Evolutionary conservation across 2,329 filamentous ascomycete genomes (phyloP).

Genomic region (Metarhizium guizhouense): DNA sequence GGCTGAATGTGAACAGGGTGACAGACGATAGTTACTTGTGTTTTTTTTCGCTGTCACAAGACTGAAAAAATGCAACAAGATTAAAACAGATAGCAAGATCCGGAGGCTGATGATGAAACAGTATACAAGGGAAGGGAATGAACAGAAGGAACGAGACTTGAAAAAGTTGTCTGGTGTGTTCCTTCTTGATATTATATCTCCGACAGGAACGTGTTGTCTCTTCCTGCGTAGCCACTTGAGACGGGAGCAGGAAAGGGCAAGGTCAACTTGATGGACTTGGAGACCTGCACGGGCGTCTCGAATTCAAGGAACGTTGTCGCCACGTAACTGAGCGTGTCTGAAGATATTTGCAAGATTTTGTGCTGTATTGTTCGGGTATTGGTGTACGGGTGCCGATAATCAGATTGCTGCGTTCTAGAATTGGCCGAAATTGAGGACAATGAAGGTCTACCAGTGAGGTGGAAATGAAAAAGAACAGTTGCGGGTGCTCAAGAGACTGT

Average conservation of each 20-base stretch:
- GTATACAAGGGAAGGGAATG: neutral
- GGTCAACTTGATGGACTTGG: neutral
- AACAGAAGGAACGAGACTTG: neutral
- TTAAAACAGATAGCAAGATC: neutral
- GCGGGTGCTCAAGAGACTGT: conserved; percentile 1
- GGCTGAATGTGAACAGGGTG: neutral
- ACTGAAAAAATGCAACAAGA: neutral
- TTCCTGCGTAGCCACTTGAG: neutral
- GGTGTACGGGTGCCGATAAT: neutral
- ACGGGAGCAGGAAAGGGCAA: neutral
- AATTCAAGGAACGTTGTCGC: neutral
- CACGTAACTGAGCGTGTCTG: neutral
- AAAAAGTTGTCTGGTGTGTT: neutral
- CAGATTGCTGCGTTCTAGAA: neutral
- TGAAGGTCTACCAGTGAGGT: neutral
- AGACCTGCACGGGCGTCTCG: neutral
- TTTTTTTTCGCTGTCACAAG: neutral
- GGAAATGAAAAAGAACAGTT: neutral
- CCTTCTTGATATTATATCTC: neutral
- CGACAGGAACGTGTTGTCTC: neutral
- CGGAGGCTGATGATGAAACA: neutral
- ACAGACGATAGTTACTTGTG: neutral
- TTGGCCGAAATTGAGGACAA: neutral
- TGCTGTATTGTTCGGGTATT: neutral
- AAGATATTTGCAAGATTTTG: neutral